Evolutionary conservation across 2,329 filamentous ascomycete genomes (phyloP), one percentile per base, ranked within the genome.

Genomic region (Aspergillus flavus): DNA sequence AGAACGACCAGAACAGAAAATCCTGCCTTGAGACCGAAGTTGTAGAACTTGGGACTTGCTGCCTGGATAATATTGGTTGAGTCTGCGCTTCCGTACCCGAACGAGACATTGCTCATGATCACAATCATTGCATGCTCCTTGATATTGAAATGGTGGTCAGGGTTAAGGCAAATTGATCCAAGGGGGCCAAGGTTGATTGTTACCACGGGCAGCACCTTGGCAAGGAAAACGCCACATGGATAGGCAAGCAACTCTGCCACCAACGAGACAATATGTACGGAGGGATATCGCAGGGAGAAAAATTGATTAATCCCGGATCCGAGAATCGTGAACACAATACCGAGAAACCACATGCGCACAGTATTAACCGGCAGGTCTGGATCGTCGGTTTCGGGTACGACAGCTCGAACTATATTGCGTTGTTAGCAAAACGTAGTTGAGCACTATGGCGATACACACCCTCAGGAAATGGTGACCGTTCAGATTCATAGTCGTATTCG

Each of bases 21-120:
- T 10, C 77, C 76, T 0, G 77, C 73, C 16, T 72, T 73, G 11
- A 82, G 74, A 1, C 75, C 66, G 58, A 81, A 80, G 52, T 78
- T 75, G 61, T 82, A 82, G 61, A 82, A 78, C 2, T 66, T 63
- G 62, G 61, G 48, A 52, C 69, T 75, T 6, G 79, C 72, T 2
- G 80, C 80, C 64, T 82, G 79, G 57, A 82, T 79, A 43, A 82
- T 77, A 56, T 80, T 81, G n/a, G 81, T 83, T 0, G 80, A 71
- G 55, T 82, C 80, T 10, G 81, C 80, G 12, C 76, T 78, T 21
- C 78, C 79, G 61, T 79, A 82, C 0, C 81, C 80, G 63, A 84
- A 83, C 6, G 80, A 80, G 21, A 83, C 80, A 63, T 84, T 84
- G 65, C 77, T 79, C 81, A 83, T 82, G 58, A 83, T 81, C 43